Evolutionary conservation across 352 stramenopile genomes (phyloP), one percentile per base, ranked within the genome.

Genomic region (Phytophthora tubulina): DNA sequence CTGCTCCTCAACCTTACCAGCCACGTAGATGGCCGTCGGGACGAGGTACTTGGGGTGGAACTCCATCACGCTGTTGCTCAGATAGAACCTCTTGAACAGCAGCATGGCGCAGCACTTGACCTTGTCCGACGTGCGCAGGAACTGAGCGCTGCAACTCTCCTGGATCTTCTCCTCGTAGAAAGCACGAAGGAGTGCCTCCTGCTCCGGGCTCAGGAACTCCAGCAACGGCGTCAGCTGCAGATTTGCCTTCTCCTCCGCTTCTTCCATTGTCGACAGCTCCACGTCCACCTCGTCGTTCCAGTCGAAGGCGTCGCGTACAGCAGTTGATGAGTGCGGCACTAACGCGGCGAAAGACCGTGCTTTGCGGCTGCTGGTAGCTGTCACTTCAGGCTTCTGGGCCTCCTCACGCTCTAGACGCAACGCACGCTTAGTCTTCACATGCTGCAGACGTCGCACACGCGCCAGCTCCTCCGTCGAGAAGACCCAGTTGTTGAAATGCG

Each of bases 401-500:
- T 79, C 72, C 50, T 90, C 80, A n/a, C 77, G 85, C 72, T 93
- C 85, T 27, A 91, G 57, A 35, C 85, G 87, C 66, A 94, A 69
- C 39, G 83, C 71, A 15, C 79, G 81, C 51, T 84, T 81, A 1
- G 70, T 77, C 72, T 95, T 95, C 21, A 94, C 72, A 68, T 88
- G 72, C 38, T 88, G 86, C 46, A 96, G 68, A 3, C 80, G 70
- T 6, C 83, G 75, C n/a, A 89, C 75, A 48, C 73, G 81, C 61
- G 53, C 46, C 31, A 96, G 81, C 62, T 94, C 75, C 21, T 91
- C 86, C 8, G 33, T 30, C 36, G 79, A 83, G 78, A 96, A 94
- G 70, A 96, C 71, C 89, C 89, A 96, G 75, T 95, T 96, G 79
- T 95, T 95, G 65, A 95, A 93, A 80, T 96, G 89, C 72, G 89